Conservation (phyloP, 257 asterid genomes). For the Primulina huaijiensis region DNA sequence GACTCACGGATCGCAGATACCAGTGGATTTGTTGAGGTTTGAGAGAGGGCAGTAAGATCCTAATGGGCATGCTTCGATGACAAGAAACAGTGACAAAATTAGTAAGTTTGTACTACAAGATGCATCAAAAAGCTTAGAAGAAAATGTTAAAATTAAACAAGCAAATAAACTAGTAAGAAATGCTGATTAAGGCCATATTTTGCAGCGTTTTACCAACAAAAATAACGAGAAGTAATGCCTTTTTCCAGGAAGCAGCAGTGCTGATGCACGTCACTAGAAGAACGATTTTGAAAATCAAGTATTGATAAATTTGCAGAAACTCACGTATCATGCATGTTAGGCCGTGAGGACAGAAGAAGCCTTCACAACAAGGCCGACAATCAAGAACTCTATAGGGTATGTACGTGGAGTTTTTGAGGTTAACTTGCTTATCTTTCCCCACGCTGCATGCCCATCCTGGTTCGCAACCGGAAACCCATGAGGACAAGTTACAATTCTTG, state of each 20-base stretch:
- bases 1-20: conserved; percentile 94
- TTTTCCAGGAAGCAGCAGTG: conserved; percentile 5
- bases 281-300: neutral
- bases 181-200: neutral
- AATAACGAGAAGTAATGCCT: neutral
- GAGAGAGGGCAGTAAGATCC: conserved; percentile 88
- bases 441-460: conserved; percentile 97
- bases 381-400: conserved; percentile 52
- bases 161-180: neutral
- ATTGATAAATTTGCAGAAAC: conserved; percentile 27
- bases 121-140: conserved; percentile 4
- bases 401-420: conserved; percentile 51
- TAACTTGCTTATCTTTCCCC: conserved; percentile 40
- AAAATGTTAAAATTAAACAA: neutral
- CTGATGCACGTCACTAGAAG: neutral
- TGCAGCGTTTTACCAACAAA: conserved; percentile 1
- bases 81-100: conserved; percentile 20
- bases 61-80: conserved; percentile 84
- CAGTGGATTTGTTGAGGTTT: conserved; percentile 64
- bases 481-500: conserved; percentile 72
- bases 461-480: conserved; percentile 90
- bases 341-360: conserved; percentile 97
- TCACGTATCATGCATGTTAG: conserved; percentile 99
- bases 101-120: conserved; percentile 21
- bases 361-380: conserved; percentile 86